Conservation (phyloP, 345 rosid genomes). For the Isatis tinctoria region DNA sequence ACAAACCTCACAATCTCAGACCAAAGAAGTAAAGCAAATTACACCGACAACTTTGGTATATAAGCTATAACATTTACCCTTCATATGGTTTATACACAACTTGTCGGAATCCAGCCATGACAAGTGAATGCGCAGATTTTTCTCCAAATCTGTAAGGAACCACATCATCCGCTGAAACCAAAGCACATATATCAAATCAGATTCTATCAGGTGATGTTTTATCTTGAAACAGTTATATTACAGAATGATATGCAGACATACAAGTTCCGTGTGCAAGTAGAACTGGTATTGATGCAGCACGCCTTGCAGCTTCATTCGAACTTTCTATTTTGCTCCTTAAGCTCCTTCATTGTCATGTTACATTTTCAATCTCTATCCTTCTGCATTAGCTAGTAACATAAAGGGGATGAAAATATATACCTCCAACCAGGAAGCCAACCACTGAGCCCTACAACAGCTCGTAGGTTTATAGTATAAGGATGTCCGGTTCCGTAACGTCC, state of each 20-base stretch:
- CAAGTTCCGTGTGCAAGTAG: conserved; percentile 58
- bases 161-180: conserved; percentile 58
- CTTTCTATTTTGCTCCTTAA: conserved; percentile 52
- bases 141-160: conserved; percentile 55
- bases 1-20: background rate
- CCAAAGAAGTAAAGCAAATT: background rate
- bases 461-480: conserved; percentile 42
- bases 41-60: background rate
- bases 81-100: conserved; percentile 28
- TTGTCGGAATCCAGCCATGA: conserved; percentile 46
- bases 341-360: conserved; percentile 38
- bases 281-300: conserved; percentile 57
- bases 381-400: conserved; percentile 6
- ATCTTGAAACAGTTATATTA: background rate
- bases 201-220: background rate
- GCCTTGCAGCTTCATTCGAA: conserved; percentile 48
- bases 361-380: background rate
- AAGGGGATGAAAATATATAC: conserved; percentile 20
- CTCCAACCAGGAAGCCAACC: conserved; percentile 75
- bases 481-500: conserved; percentile 54
- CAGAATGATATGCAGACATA: conserved; percentile 14
- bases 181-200: background rate
- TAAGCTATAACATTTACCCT: conserved; percentile 9
- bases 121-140: conserved; percentile 51
- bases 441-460: conserved; percentile 59